Evolutionary conservation across 257 asterid species (phyloP), one percentile per base, ranked within the genome.

Genomic region (Forsythia viridissima): DNA sequence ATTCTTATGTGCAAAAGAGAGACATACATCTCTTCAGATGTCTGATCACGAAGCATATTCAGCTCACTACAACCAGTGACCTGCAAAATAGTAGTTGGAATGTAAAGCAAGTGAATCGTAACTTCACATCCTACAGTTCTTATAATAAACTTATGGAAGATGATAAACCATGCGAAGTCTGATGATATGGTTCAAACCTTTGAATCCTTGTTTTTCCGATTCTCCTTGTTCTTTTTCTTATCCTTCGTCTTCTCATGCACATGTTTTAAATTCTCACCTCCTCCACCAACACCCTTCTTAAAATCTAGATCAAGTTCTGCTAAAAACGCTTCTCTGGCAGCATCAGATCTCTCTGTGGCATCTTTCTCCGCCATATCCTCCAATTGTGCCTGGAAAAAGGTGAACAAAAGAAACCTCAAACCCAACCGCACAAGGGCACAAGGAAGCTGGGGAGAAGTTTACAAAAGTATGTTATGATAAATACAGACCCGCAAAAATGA

Each of bases 311-410:
- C 97, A 80, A 96, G 97, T 88, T 96, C 99, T 5, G 99, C 99
- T 84, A 96, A 84, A 86, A 96, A 90, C 59, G 95, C 95, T 86
- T 93, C 98, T 77, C 98, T 91, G 48, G 92, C 96, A 74, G 99
- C 98, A 86, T 96, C 98, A 80, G 99, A 93, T 85, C 92, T 96
- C 87, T 92, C 92, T 43, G 93, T 92, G 55, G 99, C 99, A 85
- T 93, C 98, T 90, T 90, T 96, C 86, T 92, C 97, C 5, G 98
- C 97, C 85, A 90, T 82, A 87, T 90, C 94, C 88, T 95, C 97
- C 87, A 96, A 80, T 76, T 84, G 87, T 13, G 94, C 89, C 99
- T 96, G 82, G 43, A 82, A 84, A 86, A 75, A 76, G 71, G 78
- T 21, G 65, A 75, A 85, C 39, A 30, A 74, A 21, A 76, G 52